Evolutionary conservation across 1,284 basidiomycete species (phyloP).

Genomic region (Chiua sp.): DNA sequence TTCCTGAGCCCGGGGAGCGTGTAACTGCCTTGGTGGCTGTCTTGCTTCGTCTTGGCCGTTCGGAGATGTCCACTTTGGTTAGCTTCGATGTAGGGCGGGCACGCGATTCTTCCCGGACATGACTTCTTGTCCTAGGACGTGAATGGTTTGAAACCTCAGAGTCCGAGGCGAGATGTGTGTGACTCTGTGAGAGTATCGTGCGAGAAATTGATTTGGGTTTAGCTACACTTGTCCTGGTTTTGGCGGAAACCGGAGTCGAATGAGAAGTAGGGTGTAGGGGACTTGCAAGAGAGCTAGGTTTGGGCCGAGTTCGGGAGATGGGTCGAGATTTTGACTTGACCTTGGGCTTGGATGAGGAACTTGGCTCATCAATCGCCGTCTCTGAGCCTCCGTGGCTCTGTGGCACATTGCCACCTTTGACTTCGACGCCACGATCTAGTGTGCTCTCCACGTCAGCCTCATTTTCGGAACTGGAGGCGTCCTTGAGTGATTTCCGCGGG

Average conservation of each 20-base stretch:
- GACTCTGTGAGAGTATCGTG: constrained; percentile 29
- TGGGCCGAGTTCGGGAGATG: constrained; percentile 8
- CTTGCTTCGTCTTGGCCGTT: constrained; percentile 5
- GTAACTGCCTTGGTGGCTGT: constrained; percentile 6
- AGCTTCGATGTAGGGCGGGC: constrained; percentile 15
- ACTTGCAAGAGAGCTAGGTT: constrained; percentile 10
- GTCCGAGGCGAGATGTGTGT: constrained; percentile 22
- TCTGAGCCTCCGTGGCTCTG: constrained; percentile 1
- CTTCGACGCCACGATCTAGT: constrained; percentile 5
- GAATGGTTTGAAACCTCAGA: constrained; percentile 28
- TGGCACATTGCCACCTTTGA: constrained; percentile 6
- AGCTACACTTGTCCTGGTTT: neutral
- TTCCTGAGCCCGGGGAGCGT: constrained; percentile 11
- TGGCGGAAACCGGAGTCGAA: neutral
- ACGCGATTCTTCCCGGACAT: constrained; percentile 29
- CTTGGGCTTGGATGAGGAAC: constrained; percentile 13
- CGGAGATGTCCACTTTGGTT: constrained; percentile 7
- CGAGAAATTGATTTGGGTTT: constrained; percentile 28
- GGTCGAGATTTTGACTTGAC: constrained; percentile 22
- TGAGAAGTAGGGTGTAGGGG: neutral
- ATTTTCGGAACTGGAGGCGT: constrained; percentile 25
- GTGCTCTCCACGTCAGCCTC: constrained; percentile 21
- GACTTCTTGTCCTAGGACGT: constrained; percentile 30
- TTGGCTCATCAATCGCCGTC: constrained; percentile 15
- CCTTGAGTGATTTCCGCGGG: constrained; percentile 29